Conservation (phyloP, 106 monocot species). For the Xerophyta viscosa region DNA sequence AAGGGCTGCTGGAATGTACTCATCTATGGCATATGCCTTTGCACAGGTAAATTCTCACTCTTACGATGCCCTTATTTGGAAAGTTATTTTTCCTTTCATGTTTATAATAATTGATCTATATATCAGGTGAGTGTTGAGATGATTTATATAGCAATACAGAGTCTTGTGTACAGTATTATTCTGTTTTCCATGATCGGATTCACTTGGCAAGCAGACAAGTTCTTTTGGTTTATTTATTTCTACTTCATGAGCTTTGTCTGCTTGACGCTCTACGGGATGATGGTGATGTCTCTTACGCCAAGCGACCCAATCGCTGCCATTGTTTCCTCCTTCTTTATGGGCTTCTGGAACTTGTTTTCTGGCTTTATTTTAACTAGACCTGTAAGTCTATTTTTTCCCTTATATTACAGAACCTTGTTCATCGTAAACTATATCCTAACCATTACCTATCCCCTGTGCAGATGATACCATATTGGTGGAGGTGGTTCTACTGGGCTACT, state of each 20-base stretch:
- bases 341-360: slow-evolving; percentile 13
- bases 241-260: slow-evolving; percentile 9
- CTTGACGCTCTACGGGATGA: slow-evolving; percentile 14
- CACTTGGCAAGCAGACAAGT: slow-evolving; percentile 8
- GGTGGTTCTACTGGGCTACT: slow-evolving; percentile 28
- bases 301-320: slow-evolving; percentile 4
- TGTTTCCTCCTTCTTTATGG: neutral
- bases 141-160: neutral
- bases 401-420: too few relatives aligned
- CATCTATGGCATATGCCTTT: slow-evolving; percentile 79
- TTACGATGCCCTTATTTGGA: too few relatives aligned
- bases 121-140: slow-evolving; percentile 20
- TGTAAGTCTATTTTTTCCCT: slow-evolving; percentile 2
- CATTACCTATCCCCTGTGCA: neutral
- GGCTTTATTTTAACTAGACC: slow-evolving; percentile 9
- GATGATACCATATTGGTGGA: slow-evolving; percentile 38
- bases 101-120: too few relatives aligned
- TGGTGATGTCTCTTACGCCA: slow-evolving; percentile 9
- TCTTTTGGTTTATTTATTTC: slow-evolving; percentile 16
- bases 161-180: neutral
- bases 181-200: slow-evolving; percentile 8
- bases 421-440: too few relatives aligned
- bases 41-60: slow-evolving; percentile 50
- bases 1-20: slow-evolving; percentile 95
- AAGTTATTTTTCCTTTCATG: too few relatives aligned